These are phyloP conservation scores for Brassica rapa DNA, from an alignment of 345 rosid species.

Conservation along the genomic window DNA sequence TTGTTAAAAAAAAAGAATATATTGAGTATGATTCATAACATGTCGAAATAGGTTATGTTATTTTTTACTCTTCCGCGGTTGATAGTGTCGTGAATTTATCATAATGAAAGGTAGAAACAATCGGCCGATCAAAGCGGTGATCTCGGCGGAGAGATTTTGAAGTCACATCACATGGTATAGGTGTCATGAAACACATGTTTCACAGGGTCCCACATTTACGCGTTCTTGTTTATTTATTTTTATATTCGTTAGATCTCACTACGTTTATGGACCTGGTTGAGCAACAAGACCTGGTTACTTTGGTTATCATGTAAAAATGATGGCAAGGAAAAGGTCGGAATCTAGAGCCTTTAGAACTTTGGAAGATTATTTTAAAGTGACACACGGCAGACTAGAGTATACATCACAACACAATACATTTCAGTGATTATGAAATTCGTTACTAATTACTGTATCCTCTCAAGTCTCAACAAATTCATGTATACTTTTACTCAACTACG, in stretches of 20 bases:
- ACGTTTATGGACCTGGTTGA: neutral
- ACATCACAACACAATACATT: too few species aligned
- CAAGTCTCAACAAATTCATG: neutral
- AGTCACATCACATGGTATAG: conserved; percentile 22
- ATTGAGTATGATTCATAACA: too few species aligned
- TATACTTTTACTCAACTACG: neutral
- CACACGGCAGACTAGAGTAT: too few species aligned
- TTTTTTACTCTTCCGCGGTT: neutral
- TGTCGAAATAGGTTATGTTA: too few species aligned
- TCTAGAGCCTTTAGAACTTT: neutral
- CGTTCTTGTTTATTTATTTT: neutral
- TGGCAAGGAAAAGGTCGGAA: neutral
- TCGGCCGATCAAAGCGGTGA: neutral
- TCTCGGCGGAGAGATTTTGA: neutral
- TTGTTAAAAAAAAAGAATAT: too few species aligned
- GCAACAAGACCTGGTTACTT: neutral
- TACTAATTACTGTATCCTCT: neutral
- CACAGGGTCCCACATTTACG: conserved; percentile 17
- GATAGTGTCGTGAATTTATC: neutral
- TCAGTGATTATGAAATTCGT: neutral
- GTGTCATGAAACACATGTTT: conserved; percentile 21
- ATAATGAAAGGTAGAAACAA: too few species aligned
- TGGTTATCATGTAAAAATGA: neutral
- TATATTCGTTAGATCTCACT: neutral
- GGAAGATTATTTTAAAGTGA: neutral